Evolutionary conservation across 148 eudicot genomes (phyloP).

Genomic region (Rhododendron ferrugineum): DNA sequence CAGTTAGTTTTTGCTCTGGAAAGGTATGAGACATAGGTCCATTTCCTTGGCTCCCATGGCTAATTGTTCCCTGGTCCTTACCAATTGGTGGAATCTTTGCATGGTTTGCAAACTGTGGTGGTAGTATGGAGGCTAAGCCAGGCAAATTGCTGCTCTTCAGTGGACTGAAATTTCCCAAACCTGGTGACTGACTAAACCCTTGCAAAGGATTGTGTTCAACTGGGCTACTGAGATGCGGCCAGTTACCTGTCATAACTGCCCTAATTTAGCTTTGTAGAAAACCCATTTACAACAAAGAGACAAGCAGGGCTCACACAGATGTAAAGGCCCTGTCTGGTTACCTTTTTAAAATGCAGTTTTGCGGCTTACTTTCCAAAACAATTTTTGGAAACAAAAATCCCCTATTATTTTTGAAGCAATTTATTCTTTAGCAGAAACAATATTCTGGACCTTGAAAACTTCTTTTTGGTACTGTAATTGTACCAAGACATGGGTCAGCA

Average conservation of each 20-base stretch:
- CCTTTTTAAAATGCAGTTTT: background rate
- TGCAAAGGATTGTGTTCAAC: slow-evolving; percentile 33
- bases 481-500: background rate
- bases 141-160: slow-evolving; percentile 29
- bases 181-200: slow-evolving; percentile 35
- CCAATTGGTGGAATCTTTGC: slow-evolving; percentile 50
- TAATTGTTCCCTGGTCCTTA: slow-evolving; percentile 28
- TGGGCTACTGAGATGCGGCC: slow-evolving; percentile 44
- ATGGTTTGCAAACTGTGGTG: slow-evolving; percentile 27
- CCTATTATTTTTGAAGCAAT: background rate
- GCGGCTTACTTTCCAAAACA: background rate
- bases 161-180: slow-evolving; percentile 29
- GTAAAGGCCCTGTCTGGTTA: background rate
- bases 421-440: background rate
- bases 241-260: slow-evolving; percentile 30
- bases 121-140: slow-evolving; percentile 42
- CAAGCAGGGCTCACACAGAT: background rate
- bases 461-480: background rate
- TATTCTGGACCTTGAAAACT: background rate
- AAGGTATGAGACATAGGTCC: slow-evolving; percentile 20
- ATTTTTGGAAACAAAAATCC: background rate
- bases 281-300: background rate
- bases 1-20: slow-evolving; percentile 27
- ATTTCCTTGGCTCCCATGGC: slow-evolving; percentile 14
- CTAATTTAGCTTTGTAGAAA: slow-evolving; percentile 2